These are phyloP conservation scores for Ophiocordyceps camponoti-floridani DNA, from an alignment of 2,329 filamentous ascomycete species.

Conservation along the genomic window DNA sequence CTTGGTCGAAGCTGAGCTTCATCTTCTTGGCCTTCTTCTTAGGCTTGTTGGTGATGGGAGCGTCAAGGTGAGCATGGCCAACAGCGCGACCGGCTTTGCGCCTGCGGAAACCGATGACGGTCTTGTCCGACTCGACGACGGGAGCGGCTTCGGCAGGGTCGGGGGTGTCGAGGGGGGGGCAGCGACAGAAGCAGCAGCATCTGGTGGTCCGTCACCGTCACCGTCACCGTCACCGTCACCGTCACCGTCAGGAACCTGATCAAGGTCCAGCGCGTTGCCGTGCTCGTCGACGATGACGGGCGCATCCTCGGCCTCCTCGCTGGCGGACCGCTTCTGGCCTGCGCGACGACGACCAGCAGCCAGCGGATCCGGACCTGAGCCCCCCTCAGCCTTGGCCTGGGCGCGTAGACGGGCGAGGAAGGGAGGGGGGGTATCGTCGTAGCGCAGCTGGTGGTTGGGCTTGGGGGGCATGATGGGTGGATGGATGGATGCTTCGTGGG, in stretches of 20 bases:
- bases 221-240: constrained; percentile 7
- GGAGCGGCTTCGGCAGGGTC: constrained; percentile 1
- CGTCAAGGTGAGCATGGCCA: constrained; percentile 8
- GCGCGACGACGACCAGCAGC: constrained; percentile 30
- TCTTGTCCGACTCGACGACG: constrained; percentile 9
- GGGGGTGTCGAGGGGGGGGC: constrained; percentile 11
- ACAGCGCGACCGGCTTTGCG: constrained; percentile 28
- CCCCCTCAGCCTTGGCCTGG: constrained; percentile 21
- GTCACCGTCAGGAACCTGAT: constrained; percentile 11
- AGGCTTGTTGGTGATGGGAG: constrained; percentile 8
- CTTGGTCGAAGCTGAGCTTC: constrained; percentile 49
- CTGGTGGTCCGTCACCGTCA: too few relatives aligned
- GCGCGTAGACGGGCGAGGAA: constrained; percentile 41
- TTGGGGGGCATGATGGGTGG: background rate
- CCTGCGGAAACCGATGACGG: constrained; percentile 25
- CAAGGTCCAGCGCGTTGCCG: constrained; percentile 35
- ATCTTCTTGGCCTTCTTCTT: constrained; percentile 42
- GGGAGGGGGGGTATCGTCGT: constrained; percentile 40
- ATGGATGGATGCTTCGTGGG: background rate
- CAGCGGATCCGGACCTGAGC: constrained; percentile 33
- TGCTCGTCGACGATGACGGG: constrained; percentile 60
- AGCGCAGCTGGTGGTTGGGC: constrained; percentile 46
- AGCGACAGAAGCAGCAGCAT: constrained; percentile 4
- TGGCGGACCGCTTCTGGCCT: constrained; percentile 35
- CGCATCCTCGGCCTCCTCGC: constrained; percentile 59